Evolutionary conservation across 106 monocot species (phyloP), one percentile per base, ranked within the genome.

Genomic region (Dendrobium catenatum): DNA sequence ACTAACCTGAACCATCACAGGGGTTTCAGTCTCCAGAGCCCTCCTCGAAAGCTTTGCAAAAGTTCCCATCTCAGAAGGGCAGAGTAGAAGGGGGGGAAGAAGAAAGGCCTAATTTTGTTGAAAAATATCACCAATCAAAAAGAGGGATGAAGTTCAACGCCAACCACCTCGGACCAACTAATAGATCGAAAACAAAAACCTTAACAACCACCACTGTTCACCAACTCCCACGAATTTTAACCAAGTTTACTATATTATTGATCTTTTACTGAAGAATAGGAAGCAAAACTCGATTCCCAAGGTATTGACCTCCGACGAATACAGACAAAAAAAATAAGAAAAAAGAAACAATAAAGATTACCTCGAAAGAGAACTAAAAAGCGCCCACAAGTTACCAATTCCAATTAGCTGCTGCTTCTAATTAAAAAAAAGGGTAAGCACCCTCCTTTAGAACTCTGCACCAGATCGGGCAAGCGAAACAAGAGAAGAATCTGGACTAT

Each of bases 1-100:
- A 58, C 72, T 75, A 48, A 93, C 99, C 93, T 90, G 87, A 54
- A 99, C 95, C 99, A 99, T 99, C 44, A 99, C 95, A 13, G 93
- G 93, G 41, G 74, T 87, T 5, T 93, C 87, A 5, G 90, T 93
- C 67, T 84, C 85, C 41, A 90, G 66, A n/a, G 82, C 82, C 79
- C 90, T 93, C 76, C 59, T 85, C 2, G 93, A 88, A 11, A 93
- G 88, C 82, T 84, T 86, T 5, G 86, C 61, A 20, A 41, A 76
- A 77, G 24, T 88, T 13, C 85, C 83, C 93, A 93, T 93, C 76
- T 79, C 84, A 47, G 49, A 48, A 49, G 6, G 27, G 11, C 47
- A 76, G 27, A 51, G 4, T 46, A 27, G 15, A 76, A 19, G 47
- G 22, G 73, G 6, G 19, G 43, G 42, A 51, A 48, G 26, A 76